Base-by-base conservation (phyloP, 148 eudicot genomes). In the Dianthus caryophyllus region DNA sequence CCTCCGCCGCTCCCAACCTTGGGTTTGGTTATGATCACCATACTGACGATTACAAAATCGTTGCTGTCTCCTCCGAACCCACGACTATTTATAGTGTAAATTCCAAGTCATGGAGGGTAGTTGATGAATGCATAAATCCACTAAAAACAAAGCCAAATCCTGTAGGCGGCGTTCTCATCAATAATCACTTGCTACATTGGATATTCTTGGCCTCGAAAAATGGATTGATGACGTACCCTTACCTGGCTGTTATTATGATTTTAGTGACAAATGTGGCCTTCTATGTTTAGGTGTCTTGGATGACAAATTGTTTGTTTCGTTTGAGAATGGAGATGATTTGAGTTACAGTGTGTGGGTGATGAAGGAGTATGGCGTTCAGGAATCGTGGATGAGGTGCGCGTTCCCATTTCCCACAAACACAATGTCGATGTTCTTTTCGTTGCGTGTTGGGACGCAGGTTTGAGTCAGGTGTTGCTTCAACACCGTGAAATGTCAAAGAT, bases 341-440 rank as follows among this genome's bases (percentile, higher is more conserved):
- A 20, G 65, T 36, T 61, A 9, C 22, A 49, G 39, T 61, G 65
- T 61, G 24, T 61, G 65, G 65, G 65, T 20, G 26, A 61, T 61
- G 65, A 61, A 41, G 29, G 49, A 21, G 50, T 62, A 62, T 14
- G 50, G 50, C 17, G 66, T 41, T 62, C 50, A 41, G 30, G 66
- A 62, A 6, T 62, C 50, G 31, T 62, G 66, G 66, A 4, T 41
- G 9, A 62, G 22, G 31, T 39, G 10, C 39, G 66, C 8, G 2
- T 41, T 14, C 30, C 66, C 13, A 14, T 21, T 13, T 60, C 64
- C 13, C 16, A 60, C 20, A 15, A 36, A 0, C n/a, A 18, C 20
- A 10, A 6, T 2, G 64, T 25, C 15, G 50, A 31, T 2, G 50
- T 62, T 3, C 30, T 43, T 16, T 50, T 50, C 2, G 15, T 62